Conservation (phyloP, 1,139 yeast species). For the Debaryomycetaceae sp. region DNA sequence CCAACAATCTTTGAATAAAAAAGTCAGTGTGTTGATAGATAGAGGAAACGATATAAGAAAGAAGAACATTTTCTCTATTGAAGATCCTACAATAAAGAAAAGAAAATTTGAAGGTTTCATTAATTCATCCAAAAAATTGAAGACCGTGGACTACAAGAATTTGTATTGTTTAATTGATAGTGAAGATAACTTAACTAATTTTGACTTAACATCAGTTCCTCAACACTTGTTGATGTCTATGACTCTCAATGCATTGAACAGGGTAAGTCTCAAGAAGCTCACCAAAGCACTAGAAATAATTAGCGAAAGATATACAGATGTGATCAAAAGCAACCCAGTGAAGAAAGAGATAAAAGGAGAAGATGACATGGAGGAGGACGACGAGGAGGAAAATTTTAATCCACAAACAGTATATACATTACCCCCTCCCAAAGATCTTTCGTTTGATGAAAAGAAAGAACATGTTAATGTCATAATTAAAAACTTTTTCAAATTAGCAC, state of each 20-base stretch:
- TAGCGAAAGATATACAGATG: conserved; percentile 52
- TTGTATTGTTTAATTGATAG: conserved; percentile 64
- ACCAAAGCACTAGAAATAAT: conserved; percentile 69
- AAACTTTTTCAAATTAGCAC: conserved; percentile 52
- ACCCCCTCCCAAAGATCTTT: conserved; percentile 54
- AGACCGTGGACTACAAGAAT: conserved; percentile 32
- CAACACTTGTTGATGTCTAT: conserved; percentile 60
- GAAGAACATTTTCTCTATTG: conserved; percentile 32
- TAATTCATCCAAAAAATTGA: conserved; percentile 28
- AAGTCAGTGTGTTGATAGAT: conserved; percentile 26
- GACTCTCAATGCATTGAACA: conserved; percentile 61
- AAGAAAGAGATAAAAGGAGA: conserved; percentile 11
- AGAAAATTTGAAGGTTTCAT: conserved; percentile 39
- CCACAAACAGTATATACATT: conserved; percentile 49
- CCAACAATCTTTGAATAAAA: conserved; percentile 27
- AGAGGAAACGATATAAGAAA: conserved; percentile 44
- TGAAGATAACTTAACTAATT: conserved; percentile 54
- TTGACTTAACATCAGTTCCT: conserved; percentile 70
- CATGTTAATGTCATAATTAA: conserved; percentile 51
- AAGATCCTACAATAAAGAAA: conserved; percentile 33
- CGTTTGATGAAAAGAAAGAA: conserved; percentile 48
- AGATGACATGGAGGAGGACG: conserved; percentile 36
- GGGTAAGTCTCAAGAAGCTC: conserved; percentile 51
- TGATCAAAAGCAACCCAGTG: conserved; percentile 12
- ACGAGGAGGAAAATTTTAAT: conserved; percentile 32